Base-by-base conservation (phyloP, 2,329 filamentous ascomycete species). In the Aureobasidium melanogenum region DNA sequence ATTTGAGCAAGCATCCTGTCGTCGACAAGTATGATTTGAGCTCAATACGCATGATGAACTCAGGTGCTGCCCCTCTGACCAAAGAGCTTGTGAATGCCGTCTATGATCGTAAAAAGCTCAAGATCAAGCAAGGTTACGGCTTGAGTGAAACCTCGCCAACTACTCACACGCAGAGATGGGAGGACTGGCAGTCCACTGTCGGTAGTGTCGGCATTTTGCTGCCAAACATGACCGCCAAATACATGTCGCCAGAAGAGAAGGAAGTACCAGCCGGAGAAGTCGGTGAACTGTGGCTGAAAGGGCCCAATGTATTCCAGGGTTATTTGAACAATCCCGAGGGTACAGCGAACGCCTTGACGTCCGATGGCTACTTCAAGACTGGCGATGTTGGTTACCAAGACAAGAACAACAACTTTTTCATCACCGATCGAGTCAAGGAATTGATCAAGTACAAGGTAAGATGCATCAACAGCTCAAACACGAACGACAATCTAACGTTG, bases 111-210 rank as follows among this genome's bases (percentile, higher is more conserved):
- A 83, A 94, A 62, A 85, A 85, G 56, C 80, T 95, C 22, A 87
- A 87, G 2, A 85, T 96, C 63, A 97, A 96, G 79, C 93, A 97
- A 75, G 92, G 89, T 19, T 97, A 96, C 70, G 93, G 93, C 0
- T 80, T 97, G 5, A 91, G 86, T 5, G 93, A 97, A 77, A 95
- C 91, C 15, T 87, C 87, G 28, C 91, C 92, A 0, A 88, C 85
- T 1, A 89, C 89, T 0, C 87, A 91, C 67, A 84, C 84, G 10
- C 89, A 75, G 73, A 77, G 81, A 8, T 87, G 89, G 79, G 82
- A 84, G 38, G 86, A 90, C 66, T 97, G 91, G 90, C 78, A 84
- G 64, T 84, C 81, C 54, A 84, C 83, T 50, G 86, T 92, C 67
- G 92, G 91, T 22, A 87, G 88, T 0, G 89, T 93, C 0, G 92